Percentiles rank a stretch among this genome's conserved stretches.
Conservation (phyloP, 108 stramenopile species). For the Chaetoceros tenuissimus region DNA sequence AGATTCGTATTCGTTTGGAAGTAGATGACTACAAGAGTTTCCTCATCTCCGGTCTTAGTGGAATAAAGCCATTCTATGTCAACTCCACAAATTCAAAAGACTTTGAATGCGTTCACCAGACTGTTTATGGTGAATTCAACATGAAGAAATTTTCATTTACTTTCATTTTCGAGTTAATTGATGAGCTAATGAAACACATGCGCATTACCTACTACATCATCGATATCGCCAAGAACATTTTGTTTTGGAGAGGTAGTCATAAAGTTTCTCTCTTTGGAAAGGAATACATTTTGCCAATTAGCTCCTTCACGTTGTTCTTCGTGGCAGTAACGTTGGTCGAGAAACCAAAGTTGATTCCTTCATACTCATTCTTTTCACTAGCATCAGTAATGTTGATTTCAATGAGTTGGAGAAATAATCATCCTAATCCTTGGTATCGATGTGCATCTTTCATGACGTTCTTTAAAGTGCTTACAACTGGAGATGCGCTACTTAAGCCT, state of each 20-base stretch:
- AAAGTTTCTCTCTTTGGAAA: slow-evolving; percentile 15
- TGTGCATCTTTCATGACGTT: slow-evolving; percentile 37
- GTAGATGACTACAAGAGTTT: slow-evolving; percentile 43
- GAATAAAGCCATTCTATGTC: slow-evolving; percentile 46
- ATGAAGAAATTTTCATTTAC: slow-evolving; percentile 23
- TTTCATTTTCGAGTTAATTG: slow-evolving; percentile 16
- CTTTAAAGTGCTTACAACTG: slow-evolving; percentile 27
- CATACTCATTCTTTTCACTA: slow-evolving; percentile 42
- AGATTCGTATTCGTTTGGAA: slow-evolving; percentile 39
- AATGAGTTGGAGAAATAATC: slow-evolving; percentile 28
- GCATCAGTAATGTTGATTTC: slow-evolving; percentile 36
- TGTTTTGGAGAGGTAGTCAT: slow-evolving; percentile 61
- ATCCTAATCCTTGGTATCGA: slow-evolving; percentile 43
- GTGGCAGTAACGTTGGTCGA: slow-evolving; percentile 42
- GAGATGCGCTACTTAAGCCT: slow-evolving; percentile 21
- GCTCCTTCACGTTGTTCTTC: slow-evolving; percentile 49
- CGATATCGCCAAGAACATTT: slow-evolving; percentile 44
- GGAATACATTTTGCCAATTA: slow-evolving; percentile 31
- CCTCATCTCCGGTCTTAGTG: slow-evolving; percentile 31
- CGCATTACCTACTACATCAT: slow-evolving; percentile 33
- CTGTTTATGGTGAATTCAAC: slow-evolving; percentile 51
- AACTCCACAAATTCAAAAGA: slow-evolving; percentile 56
- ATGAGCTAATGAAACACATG: slow-evolving; percentile 36
- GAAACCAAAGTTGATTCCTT: slow-evolving; percentile 46
- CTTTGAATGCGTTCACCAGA: slow-evolving; percentile 47